Conservation (phyloP, 805 yeast genomes). For the Debaryomyces tyrocola region DNA sequence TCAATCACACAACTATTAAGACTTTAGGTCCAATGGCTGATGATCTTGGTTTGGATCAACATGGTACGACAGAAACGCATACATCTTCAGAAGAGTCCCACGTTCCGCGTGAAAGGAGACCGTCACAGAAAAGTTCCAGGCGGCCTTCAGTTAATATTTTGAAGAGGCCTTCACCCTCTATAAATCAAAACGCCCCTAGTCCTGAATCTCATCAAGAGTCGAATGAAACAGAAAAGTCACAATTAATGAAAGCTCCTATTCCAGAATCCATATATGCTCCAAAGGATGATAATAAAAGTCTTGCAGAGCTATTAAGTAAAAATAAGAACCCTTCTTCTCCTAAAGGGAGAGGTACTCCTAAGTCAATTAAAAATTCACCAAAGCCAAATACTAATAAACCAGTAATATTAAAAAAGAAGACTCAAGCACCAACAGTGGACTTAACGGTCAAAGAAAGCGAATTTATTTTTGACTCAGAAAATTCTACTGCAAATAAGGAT, state of each 20-base stretch:
- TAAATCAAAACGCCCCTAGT: not conserved
- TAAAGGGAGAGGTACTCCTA: conserved; percentile 16
- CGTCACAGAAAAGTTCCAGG: conserved; percentile 7
- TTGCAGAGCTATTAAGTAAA: conserved; percentile 38
- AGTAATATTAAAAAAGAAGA: conserved; percentile 39
- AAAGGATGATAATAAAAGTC: conserved; percentile 30
- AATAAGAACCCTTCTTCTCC: conserved; percentile 8
- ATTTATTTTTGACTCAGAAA: conserved; percentile 4
- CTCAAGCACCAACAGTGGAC: conserved; percentile 7
- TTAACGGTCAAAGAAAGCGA: conserved; percentile 12
- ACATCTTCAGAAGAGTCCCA: not conserved
- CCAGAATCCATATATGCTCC: conserved; percentile 14
- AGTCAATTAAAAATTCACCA: conserved; percentile 18
- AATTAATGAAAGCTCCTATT: conserved; percentile 18
- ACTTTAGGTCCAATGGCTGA: conserved; percentile 21
- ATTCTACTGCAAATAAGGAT: not conserved
- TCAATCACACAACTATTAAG: conserved; percentile 33
- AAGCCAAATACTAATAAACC: conserved; percentile 31
- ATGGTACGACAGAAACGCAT: not conserved
- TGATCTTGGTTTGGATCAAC: not conserved
- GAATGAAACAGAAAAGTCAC: not conserved
- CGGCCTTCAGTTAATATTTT: conserved; percentile 18
- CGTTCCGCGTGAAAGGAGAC: conserved; percentile 1
- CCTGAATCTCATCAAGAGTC: not conserved
- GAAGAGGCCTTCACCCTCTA: conserved; percentile 11